Evolutionary conservation across 2,329 filamentous ascomycete species (phyloP).

Genomic region (Aspergillus sergii): DNA sequence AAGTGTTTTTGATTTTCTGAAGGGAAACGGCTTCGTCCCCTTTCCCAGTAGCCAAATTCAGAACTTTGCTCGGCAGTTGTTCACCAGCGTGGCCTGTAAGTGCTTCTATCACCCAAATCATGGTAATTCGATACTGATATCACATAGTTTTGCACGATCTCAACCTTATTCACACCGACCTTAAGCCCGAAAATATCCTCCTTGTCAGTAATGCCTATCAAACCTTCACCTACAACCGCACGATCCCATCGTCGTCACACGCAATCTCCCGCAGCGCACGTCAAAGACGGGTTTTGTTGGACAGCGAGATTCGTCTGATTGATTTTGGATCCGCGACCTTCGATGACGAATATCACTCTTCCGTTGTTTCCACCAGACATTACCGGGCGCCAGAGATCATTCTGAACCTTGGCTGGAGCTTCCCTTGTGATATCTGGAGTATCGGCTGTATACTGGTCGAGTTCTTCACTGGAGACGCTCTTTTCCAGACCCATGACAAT

Average conservation of each 20-base stretch:
- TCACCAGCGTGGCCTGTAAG: constrained; percentile 98
- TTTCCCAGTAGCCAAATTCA: constrained; percentile 99
- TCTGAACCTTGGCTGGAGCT: constrained; percentile 68
- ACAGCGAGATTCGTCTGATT: constrained; percentile 68
- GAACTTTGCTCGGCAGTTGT: constrained; percentile 89
- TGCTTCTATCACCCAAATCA: constrained; percentile 27
- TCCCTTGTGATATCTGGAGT: constrained; percentile 70
- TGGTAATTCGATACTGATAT: constrained; percentile 29
- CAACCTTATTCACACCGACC: constrained; percentile 89
- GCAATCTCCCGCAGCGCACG: constrained; percentile 60
- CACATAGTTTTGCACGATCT: constrained; percentile 84
- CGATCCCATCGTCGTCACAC: constrained; percentile 66
- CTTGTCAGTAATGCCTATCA: constrained; percentile 67
- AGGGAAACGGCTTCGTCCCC: constrained; percentile 90
- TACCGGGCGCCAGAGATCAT: constrained; percentile 71
- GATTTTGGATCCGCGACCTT: constrained; percentile 71
- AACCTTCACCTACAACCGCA: constrained; percentile 70
- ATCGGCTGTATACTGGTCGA: constrained; percentile 70
- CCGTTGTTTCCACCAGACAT: constrained; percentile 67
- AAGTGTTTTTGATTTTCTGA: constrained; percentile 97
- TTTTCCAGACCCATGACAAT: constrained; percentile 71
- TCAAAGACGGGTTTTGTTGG: constrained; percentile 64
- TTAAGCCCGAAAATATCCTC: constrained; percentile 70
- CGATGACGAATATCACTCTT: constrained; percentile 69
- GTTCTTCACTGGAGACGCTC: constrained; percentile 68